phyloP scores from a whole-genome alignment of 305 asterid genomes.

The Rubia peregrina region DNA sequence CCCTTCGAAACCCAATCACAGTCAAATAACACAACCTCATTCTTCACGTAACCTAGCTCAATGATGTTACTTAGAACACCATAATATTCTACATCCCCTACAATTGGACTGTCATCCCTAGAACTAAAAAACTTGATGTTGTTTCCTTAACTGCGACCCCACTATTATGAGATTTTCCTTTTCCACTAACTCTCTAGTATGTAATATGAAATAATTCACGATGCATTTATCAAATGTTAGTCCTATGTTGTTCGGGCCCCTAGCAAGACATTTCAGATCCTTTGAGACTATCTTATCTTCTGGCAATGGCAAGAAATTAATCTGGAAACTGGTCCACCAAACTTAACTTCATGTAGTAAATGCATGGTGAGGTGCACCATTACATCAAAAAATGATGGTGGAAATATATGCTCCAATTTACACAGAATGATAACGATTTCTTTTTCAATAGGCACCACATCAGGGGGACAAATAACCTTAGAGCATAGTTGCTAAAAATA shows the following conservation, averaged over 20 bases:
- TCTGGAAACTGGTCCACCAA: neutral
- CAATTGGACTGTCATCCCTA: too few species aligned
- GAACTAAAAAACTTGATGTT: too few species aligned
- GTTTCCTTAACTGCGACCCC: too few species aligned
- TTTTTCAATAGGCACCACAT: neutral
- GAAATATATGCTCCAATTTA: neutral
- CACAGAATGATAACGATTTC: neutral
- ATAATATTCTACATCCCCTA: too few species aligned
- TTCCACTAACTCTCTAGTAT: neutral
- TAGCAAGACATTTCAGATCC: too few species aligned
- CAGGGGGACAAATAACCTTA: neutral
- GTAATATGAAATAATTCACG: too few species aligned
- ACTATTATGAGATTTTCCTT: neutral
- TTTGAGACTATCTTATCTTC: too few species aligned
- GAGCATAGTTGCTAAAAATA: neutral
- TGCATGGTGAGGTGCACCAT: neutral
- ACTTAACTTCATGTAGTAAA: too few species aligned
- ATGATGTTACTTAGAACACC: too few species aligned
- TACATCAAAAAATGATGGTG: neutral
- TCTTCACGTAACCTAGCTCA: too few species aligned
- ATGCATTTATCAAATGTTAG: neutral
- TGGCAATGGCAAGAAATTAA: too few species aligned
- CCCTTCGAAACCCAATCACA: conserved; percentile 8
- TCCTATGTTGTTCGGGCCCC: neutral
- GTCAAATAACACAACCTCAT: neutral